These are phyloP conservation scores for Rhododendron griersonianum DNA, from an alignment of 148 eudicot genomes.

Conservation along the genomic window DNA sequence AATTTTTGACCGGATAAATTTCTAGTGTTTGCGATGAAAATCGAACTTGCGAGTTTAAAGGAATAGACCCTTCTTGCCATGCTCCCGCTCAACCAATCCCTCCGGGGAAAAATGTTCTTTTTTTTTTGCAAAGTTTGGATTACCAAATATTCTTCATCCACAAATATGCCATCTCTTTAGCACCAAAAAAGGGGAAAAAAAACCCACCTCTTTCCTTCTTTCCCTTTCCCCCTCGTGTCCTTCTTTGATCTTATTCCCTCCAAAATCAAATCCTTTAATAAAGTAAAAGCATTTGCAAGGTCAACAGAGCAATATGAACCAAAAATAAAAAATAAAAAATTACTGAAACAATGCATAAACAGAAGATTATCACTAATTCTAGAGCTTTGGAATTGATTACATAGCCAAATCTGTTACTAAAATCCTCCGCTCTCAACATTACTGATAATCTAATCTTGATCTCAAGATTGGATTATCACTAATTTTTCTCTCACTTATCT, in stretches of 20 bases:
- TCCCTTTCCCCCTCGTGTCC: neutral
- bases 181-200: neutral
- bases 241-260: constrained; percentile 13
- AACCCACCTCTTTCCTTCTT: neutral
- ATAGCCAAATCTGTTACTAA: neutral
- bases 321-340: neutral
- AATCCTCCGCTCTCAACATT: constrained; percentile 1
- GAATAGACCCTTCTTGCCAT: neutral
- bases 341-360: neutral
- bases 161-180: neutral
- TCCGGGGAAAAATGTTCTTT: neutral
- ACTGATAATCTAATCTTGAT: neutral
- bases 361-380: constrained; percentile 10
- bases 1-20: neutral
- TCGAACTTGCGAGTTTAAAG: neutral
- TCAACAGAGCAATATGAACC: neutral
- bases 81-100: neutral
- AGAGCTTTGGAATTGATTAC: constrained; percentile 1
- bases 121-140: constrained; percentile 4
- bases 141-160: neutral
- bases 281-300: constrained; percentile 10
- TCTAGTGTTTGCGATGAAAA: neutral
- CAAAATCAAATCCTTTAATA: neutral
- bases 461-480: neutral
- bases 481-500: neutral